phyloP scores from a whole-genome alignment of 345 rosid species.

The Pistacia vera region DNA sequence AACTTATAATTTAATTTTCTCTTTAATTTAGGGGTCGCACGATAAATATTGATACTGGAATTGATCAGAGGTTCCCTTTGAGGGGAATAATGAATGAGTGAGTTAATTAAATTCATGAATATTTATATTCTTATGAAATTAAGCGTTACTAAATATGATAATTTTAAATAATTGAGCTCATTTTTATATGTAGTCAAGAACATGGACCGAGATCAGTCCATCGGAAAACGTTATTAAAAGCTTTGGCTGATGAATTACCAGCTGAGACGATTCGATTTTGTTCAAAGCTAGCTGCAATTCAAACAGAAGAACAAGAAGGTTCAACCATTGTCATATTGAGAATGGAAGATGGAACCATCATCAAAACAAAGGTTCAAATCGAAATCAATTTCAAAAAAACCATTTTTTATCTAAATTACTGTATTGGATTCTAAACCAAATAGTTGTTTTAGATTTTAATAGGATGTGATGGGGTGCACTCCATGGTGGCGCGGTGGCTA shows the following conservation, averaged over 20 bases:
- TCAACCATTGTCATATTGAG: conserved; percentile 17
- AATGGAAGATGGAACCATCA: conserved; percentile 35
- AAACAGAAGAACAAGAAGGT: conserved; percentile 15
- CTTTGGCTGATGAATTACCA: conserved; percentile 40
- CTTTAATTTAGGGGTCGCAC: not conserved
- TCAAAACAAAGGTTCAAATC: conserved; percentile 36
- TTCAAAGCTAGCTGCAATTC: conserved; percentile 28
- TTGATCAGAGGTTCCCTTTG: not conserved
- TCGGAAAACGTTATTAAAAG: conserved; percentile 29
- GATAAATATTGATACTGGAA: not conserved
- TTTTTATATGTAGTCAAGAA: not conserved
- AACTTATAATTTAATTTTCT: not conserved
- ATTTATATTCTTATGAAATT: no score
- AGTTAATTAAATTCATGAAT: not conserved
- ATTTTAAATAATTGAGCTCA: no score
- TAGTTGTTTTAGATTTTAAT: conserved; percentile 29
- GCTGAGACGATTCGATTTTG: conserved; percentile 31
- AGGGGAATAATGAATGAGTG: not conserved
- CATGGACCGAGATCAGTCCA: conserved; percentile 27
- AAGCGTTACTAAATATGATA: no score
- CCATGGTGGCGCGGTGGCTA: conserved; percentile 34
- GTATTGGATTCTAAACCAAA: no score
- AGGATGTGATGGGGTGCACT: conserved; percentile 52
- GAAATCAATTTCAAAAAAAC: not conserved
- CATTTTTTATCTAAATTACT: no score